Conservation (phyloP, 108 stramenopile species). For the Skeletonema costatum region DNA sequence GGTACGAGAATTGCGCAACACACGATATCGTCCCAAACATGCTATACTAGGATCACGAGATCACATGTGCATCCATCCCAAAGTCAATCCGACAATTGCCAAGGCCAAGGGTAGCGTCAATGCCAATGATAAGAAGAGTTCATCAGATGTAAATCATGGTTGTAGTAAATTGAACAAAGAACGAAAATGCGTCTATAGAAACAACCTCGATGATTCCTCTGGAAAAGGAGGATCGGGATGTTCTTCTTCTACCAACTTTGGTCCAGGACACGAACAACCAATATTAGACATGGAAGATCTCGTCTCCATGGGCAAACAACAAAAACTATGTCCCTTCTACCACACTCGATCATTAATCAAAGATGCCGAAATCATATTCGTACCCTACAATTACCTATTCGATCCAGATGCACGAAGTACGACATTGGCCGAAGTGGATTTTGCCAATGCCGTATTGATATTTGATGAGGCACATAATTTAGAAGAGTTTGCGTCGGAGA, state of each 20-base stretch:
- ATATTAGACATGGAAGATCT: constrained; percentile 98
- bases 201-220: constrained; percentile 73
- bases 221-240: constrained; percentile 3
- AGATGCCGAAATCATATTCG: constrained; percentile 90
- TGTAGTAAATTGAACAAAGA: constrained; percentile 83
- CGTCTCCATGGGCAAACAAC: constrained; percentile 69
- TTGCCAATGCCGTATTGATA: constrained; percentile 90
- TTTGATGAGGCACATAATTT: constrained; percentile 99
- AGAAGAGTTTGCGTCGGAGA: constrained; percentile 94
- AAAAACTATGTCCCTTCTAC: constrained; percentile 95
- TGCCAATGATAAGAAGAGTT: constrained; percentile 7
- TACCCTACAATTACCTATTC: constrained; percentile 99
- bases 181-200: constrained; percentile 75
- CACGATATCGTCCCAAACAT: constrained; percentile 91
- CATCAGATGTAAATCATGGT: constrained; percentile 79
- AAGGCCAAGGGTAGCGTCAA: constrained; percentile 37
- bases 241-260: neutral
- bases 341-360: constrained; percentile 73
- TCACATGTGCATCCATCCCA: constrained; percentile 96
- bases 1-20: constrained; percentile 90
- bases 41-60: constrained; percentile 95
- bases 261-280: constrained; percentile 52
- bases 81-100: constrained; percentile 64
- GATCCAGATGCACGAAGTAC: constrained; percentile 84
- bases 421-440: constrained; percentile 75